Conservation (phyloP, 164 flowering plant species). For the Cinnamomum micranthum region DNA sequence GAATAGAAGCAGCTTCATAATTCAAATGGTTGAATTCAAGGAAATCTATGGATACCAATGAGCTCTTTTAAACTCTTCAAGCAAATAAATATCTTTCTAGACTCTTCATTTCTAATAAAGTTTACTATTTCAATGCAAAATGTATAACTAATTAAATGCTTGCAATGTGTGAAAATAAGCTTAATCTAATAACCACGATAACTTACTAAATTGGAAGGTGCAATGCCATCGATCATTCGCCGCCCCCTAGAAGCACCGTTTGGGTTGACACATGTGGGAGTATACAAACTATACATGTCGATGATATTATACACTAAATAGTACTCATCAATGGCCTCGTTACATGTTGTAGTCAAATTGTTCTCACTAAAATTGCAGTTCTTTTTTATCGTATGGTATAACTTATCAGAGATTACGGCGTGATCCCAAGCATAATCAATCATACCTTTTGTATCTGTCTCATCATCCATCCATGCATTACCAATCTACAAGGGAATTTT, state of each 20-base stretch:
- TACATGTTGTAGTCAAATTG: constrained; percentile 22
- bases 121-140: too few relatives aligned
- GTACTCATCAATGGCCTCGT: constrained; percentile 30
- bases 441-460: constrained; percentile 66
- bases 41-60: too few relatives aligned
- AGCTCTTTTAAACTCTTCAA: too few relatives aligned
- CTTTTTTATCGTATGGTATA: not conserved
- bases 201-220: constrained; percentile 52
- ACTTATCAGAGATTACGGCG: constrained; percentile 62
- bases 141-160: too few relatives aligned
- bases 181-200: constrained; percentile 8
- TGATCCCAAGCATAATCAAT: constrained; percentile 82
- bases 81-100: too few relatives aligned
- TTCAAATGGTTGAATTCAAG: too few relatives aligned
- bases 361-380: constrained; percentile 9
- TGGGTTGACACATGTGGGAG: constrained; percentile 40
- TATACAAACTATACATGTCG: constrained; percentile 76
- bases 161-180: not conserved
- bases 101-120: too few relatives aligned
- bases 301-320: constrained; percentile 46
- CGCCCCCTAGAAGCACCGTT: constrained; percentile 26
- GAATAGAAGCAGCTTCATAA: too few relatives aligned
- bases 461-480: constrained; percentile 66
- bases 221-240: constrained; percentile 42
- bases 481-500: constrained; percentile 47